A percentile compares a stretch with the other conserved stretches of the same genome.
Conservation (phyloP, 352 stramenopile genomes). For the Lagenidium sp. region DNA sequence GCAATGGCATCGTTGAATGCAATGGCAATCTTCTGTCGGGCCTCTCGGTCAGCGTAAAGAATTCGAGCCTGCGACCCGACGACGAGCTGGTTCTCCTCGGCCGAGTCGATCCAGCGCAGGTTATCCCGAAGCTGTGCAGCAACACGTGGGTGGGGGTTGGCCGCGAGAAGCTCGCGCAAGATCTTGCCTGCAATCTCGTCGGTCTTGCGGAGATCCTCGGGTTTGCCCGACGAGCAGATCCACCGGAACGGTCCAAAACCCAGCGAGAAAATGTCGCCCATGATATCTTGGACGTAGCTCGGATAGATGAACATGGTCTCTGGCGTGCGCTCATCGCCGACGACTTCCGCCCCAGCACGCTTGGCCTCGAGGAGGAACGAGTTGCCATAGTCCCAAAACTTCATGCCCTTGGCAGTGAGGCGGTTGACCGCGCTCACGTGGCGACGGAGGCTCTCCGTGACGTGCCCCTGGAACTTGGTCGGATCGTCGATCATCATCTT, state of each 20-base stretch:
- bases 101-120: constrained; percentile 77
- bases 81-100: constrained; percentile 79
- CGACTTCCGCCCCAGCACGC: constrained; percentile 70
- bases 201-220: constrained; percentile 63
- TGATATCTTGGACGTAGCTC: constrained; percentile 88
- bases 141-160: constrained; percentile 37
- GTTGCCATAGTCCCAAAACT: constrained; percentile 90
- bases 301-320: constrained; percentile 79
- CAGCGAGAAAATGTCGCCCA: constrained; percentile 88
- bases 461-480: constrained; percentile 62
- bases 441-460: constrained; percentile 68
- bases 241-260: constrained; percentile 87
- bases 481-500: constrained; percentile 76
- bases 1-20: constrained; percentile 82
- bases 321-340: constrained; percentile 35
- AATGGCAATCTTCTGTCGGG: constrained; percentile 60
- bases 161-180: constrained; percentile 48
- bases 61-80: constrained; percentile 86
- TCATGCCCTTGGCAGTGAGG: constrained; percentile 67
- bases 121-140: constrained; percentile 78
- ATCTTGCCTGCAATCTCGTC: constrained; percentile 69
- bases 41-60: constrained; percentile 78
- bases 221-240: constrained; percentile 69
- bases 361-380: constrained; percentile 82
- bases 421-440: constrained; percentile 80